Base-by-base conservation (phyloP, 805 yeast species). In the Deakozyma indianensis region DNA sequence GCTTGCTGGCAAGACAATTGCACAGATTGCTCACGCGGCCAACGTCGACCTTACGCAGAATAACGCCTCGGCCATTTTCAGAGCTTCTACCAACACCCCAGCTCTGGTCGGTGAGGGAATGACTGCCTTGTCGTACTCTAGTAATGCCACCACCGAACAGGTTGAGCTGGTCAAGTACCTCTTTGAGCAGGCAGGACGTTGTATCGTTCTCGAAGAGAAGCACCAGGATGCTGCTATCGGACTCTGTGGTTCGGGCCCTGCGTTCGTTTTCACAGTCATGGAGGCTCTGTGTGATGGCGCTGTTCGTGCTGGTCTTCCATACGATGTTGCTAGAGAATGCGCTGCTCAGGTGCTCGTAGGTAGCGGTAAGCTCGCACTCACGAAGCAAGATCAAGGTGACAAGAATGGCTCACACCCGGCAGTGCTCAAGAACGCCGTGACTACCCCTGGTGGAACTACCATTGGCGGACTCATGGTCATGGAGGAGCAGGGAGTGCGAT, bases 41-140 rank as follows among this genome's bases (percentile, higher is more conserved):
- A 49, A 57, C 35, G 53, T 50, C 44, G 38, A 32, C 16, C 14
- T 25, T 14, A 25, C 11, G 11, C 11, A 25, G 28, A 9, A 7
- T 14, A 48, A 58, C 52, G 66, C 71, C 4, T 9, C 38, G 5
- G 66, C 70, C 48, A 78, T 90, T 25, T 84, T 94, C 21, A 74
- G 95, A 51, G 94, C 94, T n/a, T 88, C 94, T 95, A 90, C 99
- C 41, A 92, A 90, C 66, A 92, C 98, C 0, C 96, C 99, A 2
- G 94, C 95, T 18, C 80, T 80, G 61, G 84, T 75, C 61, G 95
- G 96, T 21, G 77, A 80, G 54, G 98, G 97, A 44, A 86, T 90
- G 72, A 95, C 97, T 9, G 87, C 86, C 35, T 78, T 92, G n/a
- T 75, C 95, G 2, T 78, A 83, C 57, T 76, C 90, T 7, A 79